Percentiles rank a stretch among this genome's conserved stretches.
phyloP scores from a whole-genome alignment of 2,329 filamentous ascomycete genomes.

The Trichophyton schoenleinii region DNA sequence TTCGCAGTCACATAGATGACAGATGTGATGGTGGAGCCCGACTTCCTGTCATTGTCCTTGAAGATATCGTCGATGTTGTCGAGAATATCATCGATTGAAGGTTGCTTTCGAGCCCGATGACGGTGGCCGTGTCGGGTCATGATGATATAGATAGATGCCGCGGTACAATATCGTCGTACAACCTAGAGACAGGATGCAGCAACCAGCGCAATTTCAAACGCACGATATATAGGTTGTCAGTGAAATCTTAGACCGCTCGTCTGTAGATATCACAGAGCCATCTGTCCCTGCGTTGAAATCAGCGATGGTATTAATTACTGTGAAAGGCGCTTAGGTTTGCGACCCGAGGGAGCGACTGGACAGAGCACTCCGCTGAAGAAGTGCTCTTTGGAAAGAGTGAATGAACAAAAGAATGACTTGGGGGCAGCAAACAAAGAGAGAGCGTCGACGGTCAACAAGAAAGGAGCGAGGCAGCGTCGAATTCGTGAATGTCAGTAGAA shows the following conservation, averaged over 20 bases:
- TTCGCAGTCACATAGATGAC: slow-evolving; percentile 40
- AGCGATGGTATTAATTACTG: background rate
- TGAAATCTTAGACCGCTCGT: background rate
- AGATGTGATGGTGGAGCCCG: slow-evolving; percentile 16
- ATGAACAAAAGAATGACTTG: slow-evolving; percentile 8
- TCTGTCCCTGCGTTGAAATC: background rate
- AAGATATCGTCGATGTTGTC: slow-evolving; percentile 5
- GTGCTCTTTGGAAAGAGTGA: background rate
- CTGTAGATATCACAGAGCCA: background rate
- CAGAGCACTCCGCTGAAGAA: background rate
- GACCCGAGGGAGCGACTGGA: background rate
- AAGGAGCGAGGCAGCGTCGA: background rate
- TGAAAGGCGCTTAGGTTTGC: background rate
- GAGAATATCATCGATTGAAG: slow-evolving; percentile 1
- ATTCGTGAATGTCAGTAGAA: background rate
- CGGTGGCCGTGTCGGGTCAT: slow-evolving; percentile 10
- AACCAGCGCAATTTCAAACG: slow-evolving; percentile 10
- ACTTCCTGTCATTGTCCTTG: background rate
- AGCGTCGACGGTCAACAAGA: slow-evolving; percentile 5
- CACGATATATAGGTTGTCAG: background rate
- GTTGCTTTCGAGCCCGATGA: slow-evolving; percentile 5
- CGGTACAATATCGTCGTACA: background rate
- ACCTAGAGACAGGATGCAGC: slow-evolving; percentile 3
- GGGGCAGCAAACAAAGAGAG: slow-evolving; percentile 6
- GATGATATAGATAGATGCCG: background rate